These are phyloP conservation scores for Entomophthora muscae DNA, from an alignment of 371 early-diverging fungal genomes.

Conservation along the genomic window DNA sequence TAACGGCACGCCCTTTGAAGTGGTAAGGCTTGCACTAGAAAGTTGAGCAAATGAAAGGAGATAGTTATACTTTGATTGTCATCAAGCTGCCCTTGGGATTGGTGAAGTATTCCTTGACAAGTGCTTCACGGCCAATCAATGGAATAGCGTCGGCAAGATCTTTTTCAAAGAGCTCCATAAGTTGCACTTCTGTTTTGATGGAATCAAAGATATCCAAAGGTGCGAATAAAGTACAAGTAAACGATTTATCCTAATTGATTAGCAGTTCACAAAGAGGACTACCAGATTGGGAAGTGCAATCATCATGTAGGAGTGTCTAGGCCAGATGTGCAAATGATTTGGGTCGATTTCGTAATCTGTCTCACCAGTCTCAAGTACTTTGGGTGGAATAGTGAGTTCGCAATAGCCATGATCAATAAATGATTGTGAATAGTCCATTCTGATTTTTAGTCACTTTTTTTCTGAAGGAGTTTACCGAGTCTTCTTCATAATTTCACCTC, in stretches of 20 bases:
- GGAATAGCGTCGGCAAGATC: constrained; percentile 70
- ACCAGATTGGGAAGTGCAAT: constrained; percentile 88
- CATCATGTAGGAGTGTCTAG: constrained; percentile 83
- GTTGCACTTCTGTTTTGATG: constrained; percentile 43
- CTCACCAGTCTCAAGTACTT: constrained; percentile 21
- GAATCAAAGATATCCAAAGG: constrained; percentile 70
- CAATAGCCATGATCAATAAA: constrained; percentile 86
- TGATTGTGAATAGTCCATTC: constrained; percentile 65
- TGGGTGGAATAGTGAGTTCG: constrained; percentile 67
- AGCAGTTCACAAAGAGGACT: constrained; percentile 5
- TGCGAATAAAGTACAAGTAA: constrained; percentile 94
- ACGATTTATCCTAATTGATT: constrained; percentile 54
- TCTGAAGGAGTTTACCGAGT: constrained; percentile 23
- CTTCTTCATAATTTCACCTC: constrained; percentile 54
- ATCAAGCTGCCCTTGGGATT: constrained; percentile 77
- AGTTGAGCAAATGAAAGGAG: constrained; percentile 6
- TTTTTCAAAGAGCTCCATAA: constrained; percentile 51
- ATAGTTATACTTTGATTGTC: constrained; percentile 35
- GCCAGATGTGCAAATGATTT: constrained; percentile 95
- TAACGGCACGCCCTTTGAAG: constrained; percentile 48
- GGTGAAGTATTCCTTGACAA: constrained; percentile 53
- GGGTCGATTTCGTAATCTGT: constrained; percentile 65
- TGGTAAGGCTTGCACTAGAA: constrained; percentile 68
- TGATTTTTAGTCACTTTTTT: constrained; percentile 12
- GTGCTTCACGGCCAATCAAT: constrained; percentile 50